Evolutionary conservation across 2,329 filamentous ascomycete species (phyloP).

Genomic region (Parascedosporium putredinis): DNA sequence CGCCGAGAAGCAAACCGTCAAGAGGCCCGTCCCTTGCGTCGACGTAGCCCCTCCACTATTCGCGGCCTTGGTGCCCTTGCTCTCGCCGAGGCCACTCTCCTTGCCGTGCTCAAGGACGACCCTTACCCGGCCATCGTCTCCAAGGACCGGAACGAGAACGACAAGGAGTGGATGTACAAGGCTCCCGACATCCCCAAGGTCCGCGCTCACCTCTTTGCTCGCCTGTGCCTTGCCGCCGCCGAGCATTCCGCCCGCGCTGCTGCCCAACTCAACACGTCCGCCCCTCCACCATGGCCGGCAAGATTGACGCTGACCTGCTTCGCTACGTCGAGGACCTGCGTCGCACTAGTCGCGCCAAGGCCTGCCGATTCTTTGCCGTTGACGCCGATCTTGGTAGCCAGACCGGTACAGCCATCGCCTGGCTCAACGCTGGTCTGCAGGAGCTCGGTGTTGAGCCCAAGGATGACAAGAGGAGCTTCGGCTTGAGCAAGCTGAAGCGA

Average conservation of each 20-base stretch:
- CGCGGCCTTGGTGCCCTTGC: conserved; percentile 55
- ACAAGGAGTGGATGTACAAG: conserved; percentile 95
- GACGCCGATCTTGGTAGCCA: conserved; percentile 77
- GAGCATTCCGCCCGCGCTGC: conserved; percentile 74
- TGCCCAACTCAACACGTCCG: conserved; percentile 33
- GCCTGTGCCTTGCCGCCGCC: conserved; percentile 76
- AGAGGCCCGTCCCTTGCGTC: conserved; percentile 29
- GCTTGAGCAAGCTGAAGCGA: conserved; percentile 57
- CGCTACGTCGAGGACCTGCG: conserved; percentile 69
- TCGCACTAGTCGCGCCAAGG: conserved; percentile 67
- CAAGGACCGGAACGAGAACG: conserved; percentile 69
- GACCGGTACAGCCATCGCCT: conserved; percentile 76
- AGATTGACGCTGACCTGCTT: conserved; percentile 54
- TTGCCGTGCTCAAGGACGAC: conserved; percentile 89
- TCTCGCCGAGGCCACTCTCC: conserved; percentile 77
- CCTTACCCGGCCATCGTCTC: conserved; percentile 77
- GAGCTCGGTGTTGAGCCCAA: conserved; percentile 57
- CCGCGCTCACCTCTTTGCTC: conserved; percentile 75
- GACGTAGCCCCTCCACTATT: conserved; percentile 42
- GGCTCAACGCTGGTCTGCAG: conserved; percentile 67
- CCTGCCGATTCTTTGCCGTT: conserved; percentile 82
- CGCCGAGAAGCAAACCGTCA: conserved; percentile 27
- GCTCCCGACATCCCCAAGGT: conserved; percentile 81
- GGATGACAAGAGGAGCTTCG: conserved; percentile 37
- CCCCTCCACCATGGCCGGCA: conserved; percentile 24